Evolutionary conservation across 257 asterid species (phyloP).

Genomic region (Pogostemon cablin): DNA sequence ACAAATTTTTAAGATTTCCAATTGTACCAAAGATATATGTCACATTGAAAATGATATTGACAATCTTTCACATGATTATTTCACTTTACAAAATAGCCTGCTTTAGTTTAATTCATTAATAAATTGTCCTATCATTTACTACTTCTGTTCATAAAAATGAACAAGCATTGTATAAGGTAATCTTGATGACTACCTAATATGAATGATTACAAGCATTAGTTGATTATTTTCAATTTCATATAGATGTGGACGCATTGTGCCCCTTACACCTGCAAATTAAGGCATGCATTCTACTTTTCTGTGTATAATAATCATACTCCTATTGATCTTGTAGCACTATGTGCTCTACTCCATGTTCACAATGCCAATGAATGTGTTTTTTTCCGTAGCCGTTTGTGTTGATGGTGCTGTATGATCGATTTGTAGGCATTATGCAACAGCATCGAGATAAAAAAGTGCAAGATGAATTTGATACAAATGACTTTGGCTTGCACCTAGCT

Average conservation of each 20-base stretch:
- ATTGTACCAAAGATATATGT: background rate
- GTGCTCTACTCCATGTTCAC: background rate
- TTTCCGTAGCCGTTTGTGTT: background rate
- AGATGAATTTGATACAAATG: slow-evolving; percentile 29
- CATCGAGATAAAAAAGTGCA: slow-evolving; percentile 27
- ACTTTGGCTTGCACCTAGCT: slow-evolving; percentile 21
- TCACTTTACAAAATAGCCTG: background rate
- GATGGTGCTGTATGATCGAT: background rate
- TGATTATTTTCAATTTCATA: background rate
- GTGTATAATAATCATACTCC: background rate
- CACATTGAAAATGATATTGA: background rate
- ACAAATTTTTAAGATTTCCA: too few species aligned
- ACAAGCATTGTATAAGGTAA: background rate
- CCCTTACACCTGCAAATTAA: background rate
- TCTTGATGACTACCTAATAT: background rate
- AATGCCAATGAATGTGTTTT: background rate
- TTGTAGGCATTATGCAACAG: slow-evolving; percentile 38
- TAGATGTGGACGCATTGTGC: background rate
- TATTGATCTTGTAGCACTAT: background rate
- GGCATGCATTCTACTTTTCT: background rate
- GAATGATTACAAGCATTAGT: background rate
- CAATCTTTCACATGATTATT: background rate
- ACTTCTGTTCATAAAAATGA: background rate
- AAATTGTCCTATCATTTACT: background rate
- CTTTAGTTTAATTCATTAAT: too few species aligned